These are phyloP conservation scores for Fonsecaea multimorphosa DNA, from an alignment of 2,329 filamentous ascomycete genomes.

Conservation along the genomic window DNA sequence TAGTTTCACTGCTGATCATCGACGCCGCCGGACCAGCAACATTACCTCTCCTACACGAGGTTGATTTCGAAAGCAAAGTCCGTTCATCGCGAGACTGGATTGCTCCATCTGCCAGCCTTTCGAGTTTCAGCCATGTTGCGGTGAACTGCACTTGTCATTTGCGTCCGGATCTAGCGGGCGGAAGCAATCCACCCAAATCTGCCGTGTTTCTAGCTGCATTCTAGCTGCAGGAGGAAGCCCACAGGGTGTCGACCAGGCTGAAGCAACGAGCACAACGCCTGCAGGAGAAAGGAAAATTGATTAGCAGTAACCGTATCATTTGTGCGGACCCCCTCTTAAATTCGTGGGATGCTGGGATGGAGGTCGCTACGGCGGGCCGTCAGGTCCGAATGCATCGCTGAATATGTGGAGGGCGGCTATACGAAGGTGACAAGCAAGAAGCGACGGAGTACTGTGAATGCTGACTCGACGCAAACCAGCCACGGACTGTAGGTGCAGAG, in stretches of 20 bases:
- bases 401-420: constrained; percentile 1
- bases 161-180: constrained; percentile 16
- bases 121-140: background rate
- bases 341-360: constrained; percentile 4
- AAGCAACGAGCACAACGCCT: constrained; percentile 7
- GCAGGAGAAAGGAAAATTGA: background rate
- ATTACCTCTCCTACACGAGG: background rate
- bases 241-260: constrained; percentile 5
- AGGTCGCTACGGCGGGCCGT: constrained; percentile 1
- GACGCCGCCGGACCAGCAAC: background rate
- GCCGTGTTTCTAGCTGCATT: constrained; percentile 31
- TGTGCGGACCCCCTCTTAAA: constrained; percentile 3
- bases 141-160: constrained; percentile 2
- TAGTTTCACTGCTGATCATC: background rate
- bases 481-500: background rate
- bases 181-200: constrained; percentile 15
- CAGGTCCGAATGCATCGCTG: constrained; percentile 1
- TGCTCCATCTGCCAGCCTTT: background rate
- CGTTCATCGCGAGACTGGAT: background rate
- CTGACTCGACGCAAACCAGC: background rate
- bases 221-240: constrained; percentile 19
- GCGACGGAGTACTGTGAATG: background rate
- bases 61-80: background rate
- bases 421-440: background rate
- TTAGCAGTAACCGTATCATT: background rate